These are phyloP conservation scores for Phytopythium delawarense DNA, from an alignment of 352 stramenopile genomes.

Conservation along the genomic window DNA sequence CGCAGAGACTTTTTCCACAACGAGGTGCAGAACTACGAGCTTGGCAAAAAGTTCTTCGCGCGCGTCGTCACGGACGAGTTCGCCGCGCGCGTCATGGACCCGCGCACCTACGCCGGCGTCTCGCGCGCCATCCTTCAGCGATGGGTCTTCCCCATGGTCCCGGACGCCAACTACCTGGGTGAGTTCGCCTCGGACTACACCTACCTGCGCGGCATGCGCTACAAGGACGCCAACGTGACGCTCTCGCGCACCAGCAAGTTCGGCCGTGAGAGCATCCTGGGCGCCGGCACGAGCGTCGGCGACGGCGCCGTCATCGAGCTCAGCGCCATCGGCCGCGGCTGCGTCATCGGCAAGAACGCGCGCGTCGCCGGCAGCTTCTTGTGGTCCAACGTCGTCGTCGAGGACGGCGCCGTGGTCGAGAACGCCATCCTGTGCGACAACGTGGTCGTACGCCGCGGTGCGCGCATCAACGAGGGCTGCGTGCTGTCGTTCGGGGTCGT, in stretches of 20 bases:
- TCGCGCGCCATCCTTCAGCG: conserved; percentile 92
- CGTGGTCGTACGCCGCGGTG: conserved; percentile 66
- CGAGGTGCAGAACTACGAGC: conserved; percentile 96
- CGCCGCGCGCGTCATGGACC: conserved; percentile 92
- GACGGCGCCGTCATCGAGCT: conserved; percentile 53
- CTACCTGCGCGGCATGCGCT: conserved; percentile 79
- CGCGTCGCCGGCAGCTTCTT: conserved; percentile 71
- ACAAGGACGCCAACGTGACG: conserved; percentile 71
- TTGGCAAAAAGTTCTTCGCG: conserved; percentile 96
- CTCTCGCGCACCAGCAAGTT: conserved; percentile 66
- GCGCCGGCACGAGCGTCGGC: conserved; percentile 43
- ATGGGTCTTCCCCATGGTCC: conserved; percentile 96
- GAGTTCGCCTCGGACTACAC: conserved; percentile 52
- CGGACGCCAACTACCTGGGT: conserved; percentile 88
- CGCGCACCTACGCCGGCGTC: conserved; percentile 91
- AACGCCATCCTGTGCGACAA: conserved; percentile 85
- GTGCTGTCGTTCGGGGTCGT: conserved; percentile 81
- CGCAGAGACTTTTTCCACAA: conserved; percentile 95
- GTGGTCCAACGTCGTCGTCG: conserved; percentile 79
- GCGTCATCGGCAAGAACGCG: conserved; percentile 68
- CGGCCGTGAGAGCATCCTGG: conserved; percentile 71
- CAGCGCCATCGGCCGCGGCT: conserved; percentile 69
- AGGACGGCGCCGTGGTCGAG: conserved; percentile 70
- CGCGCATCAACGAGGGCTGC: conserved; percentile 65
- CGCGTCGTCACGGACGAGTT: conserved; percentile 92